Percentiles rank a stretch among this genome's conserved stretches.
Evolutionary conservation across 306 rosid genomes (phyloP).

Genomic region (Prunus dulcis): DNA sequence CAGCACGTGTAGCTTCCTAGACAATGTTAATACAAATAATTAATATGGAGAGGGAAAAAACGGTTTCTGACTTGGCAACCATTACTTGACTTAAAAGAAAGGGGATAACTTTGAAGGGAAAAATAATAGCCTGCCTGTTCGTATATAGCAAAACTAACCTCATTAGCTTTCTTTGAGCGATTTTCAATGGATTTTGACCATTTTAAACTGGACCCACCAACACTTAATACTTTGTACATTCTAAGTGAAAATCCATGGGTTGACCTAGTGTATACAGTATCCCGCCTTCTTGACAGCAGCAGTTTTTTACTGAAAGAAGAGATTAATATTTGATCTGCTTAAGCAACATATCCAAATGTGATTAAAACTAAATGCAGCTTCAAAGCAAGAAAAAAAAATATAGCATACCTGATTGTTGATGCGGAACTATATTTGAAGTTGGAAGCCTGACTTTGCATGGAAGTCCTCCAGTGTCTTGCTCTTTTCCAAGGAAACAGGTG

Average conservation of each 20-base stretch:
- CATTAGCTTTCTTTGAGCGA: constrained; percentile 81
- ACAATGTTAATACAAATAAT: constrained; percentile 24
- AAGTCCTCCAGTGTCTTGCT: constrained; percentile 54
- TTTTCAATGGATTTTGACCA: constrained; percentile 98
- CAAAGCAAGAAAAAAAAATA: neutral
- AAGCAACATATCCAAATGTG: constrained; percentile 17
- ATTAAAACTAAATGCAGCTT: neutral
- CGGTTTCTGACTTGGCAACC: constrained; percentile 9
- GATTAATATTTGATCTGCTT: constrained; percentile 17
- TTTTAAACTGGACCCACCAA: constrained; percentile 92
- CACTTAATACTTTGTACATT: constrained; percentile 88
- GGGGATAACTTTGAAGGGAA: constrained; percentile 2
- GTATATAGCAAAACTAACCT: constrained; percentile 59
- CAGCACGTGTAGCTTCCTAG: constrained; percentile 94
- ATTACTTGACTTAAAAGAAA: neutral
- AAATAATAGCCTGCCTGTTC: neutral
- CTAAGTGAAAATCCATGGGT: constrained; percentile 82
- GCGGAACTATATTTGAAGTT: constrained; percentile 47
- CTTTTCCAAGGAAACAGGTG: constrained; percentile 87
- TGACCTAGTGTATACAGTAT: constrained; percentile 83
- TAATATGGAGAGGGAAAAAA: constrained; percentile 7
- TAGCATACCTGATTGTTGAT: constrained; percentile 59
- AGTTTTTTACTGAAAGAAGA: constrained; percentile 65
- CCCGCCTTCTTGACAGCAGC: constrained; percentile 79
- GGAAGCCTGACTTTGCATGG: constrained; percentile 39